Conservation (phyloP, 1,139 yeast genomes). For the Sugiyamaella xylanicola region DNA sequence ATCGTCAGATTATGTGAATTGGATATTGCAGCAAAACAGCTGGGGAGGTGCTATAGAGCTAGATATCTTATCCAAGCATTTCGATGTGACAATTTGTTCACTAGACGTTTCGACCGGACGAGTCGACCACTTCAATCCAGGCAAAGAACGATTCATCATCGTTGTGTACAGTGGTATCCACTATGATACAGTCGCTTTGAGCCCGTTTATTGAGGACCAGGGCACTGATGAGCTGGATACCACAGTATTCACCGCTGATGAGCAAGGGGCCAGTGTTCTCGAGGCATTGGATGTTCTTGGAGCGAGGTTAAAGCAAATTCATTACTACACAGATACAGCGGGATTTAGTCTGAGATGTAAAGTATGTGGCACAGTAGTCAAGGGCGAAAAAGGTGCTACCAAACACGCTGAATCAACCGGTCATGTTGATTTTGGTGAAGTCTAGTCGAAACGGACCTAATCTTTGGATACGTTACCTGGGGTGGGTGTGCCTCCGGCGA, state of each 20-base stretch:
- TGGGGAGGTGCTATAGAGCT: slow-evolving; percentile 92
- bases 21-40: slow-evolving; percentile 63
- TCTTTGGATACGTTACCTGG: too few species aligned
- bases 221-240: slow-evolving; percentile 42
- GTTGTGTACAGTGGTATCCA: slow-evolving; percentile 74
- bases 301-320: slow-evolving; percentile 50
- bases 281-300: slow-evolving; percentile 50
- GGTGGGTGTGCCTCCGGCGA: neutral
- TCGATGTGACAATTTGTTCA: slow-evolving; percentile 59
- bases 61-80: slow-evolving; percentile 60
- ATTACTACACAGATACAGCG: slow-evolving; percentile 70
- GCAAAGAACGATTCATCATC: slow-evolving; percentile 50
- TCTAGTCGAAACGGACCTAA: too few species aligned
- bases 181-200: slow-evolving; percentile 63
- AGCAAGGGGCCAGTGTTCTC: slow-evolving; percentile 40
- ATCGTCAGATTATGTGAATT: slow-evolving; percentile 53
- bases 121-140: slow-evolving; percentile 58
- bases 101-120: slow-evolving; percentile 69
- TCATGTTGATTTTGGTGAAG: slow-evolving; percentile 68
- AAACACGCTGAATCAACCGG: slow-evolving; percentile 67
- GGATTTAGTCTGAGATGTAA: slow-evolving; percentile 61
- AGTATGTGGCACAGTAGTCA: slow-evolving; percentile 54
- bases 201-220: slow-evolving; percentile 39
- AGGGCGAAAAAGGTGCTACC: slow-evolving; percentile 69
- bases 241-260: slow-evolving; percentile 46